Evolutionary conservation across 1,284 basidiomycete genomes (phyloP).

Genomic region (Phellopilus nigrolimitatus): DNA sequence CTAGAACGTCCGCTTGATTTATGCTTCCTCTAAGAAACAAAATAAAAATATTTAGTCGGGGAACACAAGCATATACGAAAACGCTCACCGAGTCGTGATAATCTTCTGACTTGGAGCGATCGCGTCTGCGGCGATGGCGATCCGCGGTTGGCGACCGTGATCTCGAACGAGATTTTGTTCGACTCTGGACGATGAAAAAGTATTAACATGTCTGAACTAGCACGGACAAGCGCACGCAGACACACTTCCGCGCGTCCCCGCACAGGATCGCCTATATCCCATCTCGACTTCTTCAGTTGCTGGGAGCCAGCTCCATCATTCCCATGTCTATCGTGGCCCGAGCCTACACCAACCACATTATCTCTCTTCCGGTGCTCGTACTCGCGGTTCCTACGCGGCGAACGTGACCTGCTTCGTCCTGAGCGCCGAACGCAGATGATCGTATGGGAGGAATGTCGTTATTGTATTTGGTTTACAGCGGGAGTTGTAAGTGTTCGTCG

Average conservation of each 20-base stretch:
- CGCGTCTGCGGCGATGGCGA: neutral
- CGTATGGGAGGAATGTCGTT: neutral
- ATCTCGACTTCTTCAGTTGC: slow-evolving; percentile 7
- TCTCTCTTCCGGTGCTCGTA: neutral
- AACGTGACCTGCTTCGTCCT: slow-evolving; percentile 13
- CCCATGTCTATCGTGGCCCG: neutral
- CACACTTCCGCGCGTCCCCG: slow-evolving; percentile 1
- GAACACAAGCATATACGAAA: neutral
- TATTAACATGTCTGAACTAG: neutral
- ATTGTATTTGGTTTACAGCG: neutral
- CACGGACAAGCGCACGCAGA: neutral
- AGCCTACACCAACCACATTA: neutral
- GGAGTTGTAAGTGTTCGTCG: neutral
- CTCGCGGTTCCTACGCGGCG: neutral
- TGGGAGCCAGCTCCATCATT: neutral
- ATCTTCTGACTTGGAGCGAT: neutral
- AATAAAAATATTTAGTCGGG: neutral
- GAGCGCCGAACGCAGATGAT: neutral
- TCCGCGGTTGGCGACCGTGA: neutral
- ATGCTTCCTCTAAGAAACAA: neutral
- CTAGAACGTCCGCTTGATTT: neutral
- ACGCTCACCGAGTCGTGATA: neutral
- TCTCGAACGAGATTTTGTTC: neutral
- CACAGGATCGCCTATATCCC: slow-evolving; percentile 14
- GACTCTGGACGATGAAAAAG: neutral